Evolutionary conservation across 176 grass and related monocot genomes (phyloP).

Genomic region (Triticum monococcum): DNA sequence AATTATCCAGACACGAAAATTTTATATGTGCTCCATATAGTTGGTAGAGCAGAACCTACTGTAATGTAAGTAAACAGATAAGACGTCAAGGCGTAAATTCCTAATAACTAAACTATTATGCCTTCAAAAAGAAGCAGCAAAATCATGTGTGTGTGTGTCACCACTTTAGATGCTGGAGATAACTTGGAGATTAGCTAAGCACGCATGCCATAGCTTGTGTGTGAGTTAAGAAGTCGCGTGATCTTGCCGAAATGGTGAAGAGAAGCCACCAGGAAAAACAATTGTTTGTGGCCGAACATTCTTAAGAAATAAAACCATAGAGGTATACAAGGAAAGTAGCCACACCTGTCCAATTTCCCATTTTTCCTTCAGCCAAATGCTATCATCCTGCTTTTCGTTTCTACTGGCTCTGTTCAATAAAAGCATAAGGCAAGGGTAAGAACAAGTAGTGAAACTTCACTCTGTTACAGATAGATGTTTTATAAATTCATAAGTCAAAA

Average conservation of each 20-base stretch:
- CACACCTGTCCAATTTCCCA: conserved; percentile 84
- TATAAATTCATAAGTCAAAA: neutral
- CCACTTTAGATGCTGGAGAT: neutral
- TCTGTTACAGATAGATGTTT: neutral
- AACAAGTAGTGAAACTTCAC: conserved; percentile 19
- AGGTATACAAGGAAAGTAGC: neutral
- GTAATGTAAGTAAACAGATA: neutral
- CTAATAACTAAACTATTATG: neutral
- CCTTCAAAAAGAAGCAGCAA: neutral
- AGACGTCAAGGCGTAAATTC: neutral
- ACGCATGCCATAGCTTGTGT: neutral
- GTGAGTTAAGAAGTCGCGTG: neutral
- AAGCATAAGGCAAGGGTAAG: neutral
- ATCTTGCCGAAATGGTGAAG: neutral
- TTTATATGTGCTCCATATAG: neutral
- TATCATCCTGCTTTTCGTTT: conserved; percentile 57
- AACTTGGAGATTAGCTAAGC: neutral
- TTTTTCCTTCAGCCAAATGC: conserved; percentile 85
- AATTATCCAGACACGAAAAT: neutral
- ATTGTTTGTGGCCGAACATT: neutral
- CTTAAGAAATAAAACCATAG: neutral
- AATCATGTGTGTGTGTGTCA: neutral
- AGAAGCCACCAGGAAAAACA: neutral
- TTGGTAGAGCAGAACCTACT: neutral
- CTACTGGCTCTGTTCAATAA: conserved; percentile 44